Conservation (phyloP, 352 stramenopile genomes). For the Phytophthora pisi region DNA sequence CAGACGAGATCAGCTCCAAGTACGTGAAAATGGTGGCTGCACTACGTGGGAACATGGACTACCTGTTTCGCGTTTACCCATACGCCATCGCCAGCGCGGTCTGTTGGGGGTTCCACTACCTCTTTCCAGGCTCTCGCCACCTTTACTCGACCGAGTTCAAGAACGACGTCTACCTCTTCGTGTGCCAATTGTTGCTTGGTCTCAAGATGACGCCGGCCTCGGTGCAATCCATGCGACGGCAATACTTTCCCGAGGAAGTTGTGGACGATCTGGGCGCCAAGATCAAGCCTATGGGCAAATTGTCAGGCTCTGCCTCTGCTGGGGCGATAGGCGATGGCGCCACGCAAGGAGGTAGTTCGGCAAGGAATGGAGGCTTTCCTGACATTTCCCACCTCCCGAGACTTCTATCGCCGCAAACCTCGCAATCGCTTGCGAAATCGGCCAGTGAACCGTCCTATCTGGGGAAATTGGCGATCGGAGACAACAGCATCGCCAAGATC, state of each 20-base stretch:
- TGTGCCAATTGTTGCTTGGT: slow-evolving; percentile 73
- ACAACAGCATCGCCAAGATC: slow-evolving; percentile 71
- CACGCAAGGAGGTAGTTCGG: slow-evolving; percentile 6
- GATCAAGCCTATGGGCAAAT: slow-evolving; percentile 39
- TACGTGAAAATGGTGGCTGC: slow-evolving; percentile 85
- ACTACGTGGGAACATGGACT: slow-evolving; percentile 79
- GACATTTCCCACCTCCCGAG: slow-evolving; percentile 30
- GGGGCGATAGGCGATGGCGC: slow-evolving; percentile 13
- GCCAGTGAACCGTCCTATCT: slow-evolving; percentile 61
- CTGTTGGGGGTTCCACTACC: slow-evolving; percentile 87
- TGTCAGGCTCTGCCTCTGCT: slow-evolving; percentile 16
- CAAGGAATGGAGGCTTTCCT: slow-evolving; percentile 19
- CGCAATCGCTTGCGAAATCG: slow-evolving; percentile 40
- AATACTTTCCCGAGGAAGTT: slow-evolving; percentile 81
- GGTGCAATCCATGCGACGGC: slow-evolving; percentile 66
- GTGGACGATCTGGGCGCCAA: slow-evolving; percentile 58
- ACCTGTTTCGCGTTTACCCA: slow-evolving; percentile 90
- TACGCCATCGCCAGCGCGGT: slow-evolving; percentile 83
- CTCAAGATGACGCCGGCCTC: slow-evolving; percentile 70
- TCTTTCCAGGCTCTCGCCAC: slow-evolving; percentile 87
- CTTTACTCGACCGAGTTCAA: slow-evolving; percentile 88
- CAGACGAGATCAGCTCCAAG: slow-evolving; percentile 69
- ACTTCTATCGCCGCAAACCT: slow-evolving; percentile 37
- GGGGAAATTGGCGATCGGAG: slow-evolving; percentile 48
- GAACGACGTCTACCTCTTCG: slow-evolving; percentile 76